These are phyloP conservation scores for Solanum microdontum DNA, from an alignment of 257 asterid genomes.

Conservation along the genomic window DNA sequence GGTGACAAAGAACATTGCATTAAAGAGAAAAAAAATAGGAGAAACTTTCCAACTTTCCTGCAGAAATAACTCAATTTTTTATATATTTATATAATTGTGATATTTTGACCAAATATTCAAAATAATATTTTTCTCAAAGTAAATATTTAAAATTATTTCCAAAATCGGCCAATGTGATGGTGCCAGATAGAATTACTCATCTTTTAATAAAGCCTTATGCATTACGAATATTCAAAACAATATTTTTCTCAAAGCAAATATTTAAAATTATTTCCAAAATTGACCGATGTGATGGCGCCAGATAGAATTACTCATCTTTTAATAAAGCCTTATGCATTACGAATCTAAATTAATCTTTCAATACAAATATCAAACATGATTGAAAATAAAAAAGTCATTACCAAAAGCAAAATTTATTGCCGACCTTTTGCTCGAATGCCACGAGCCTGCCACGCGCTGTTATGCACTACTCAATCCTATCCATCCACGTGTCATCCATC, in stretches of 20 bases:
- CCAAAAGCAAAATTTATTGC: neutral
- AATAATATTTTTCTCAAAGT: too few relatives aligned
- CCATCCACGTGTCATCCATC: neutral
- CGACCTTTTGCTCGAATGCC: neutral
- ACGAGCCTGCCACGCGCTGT: neutral
- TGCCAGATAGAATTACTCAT: too few relatives aligned
- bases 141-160: neutral
- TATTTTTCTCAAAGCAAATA: neutral
- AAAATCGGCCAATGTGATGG: too few relatives aligned
- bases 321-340: rapidly evolving
- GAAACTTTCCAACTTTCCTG: neutral
- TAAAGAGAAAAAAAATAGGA: neutral
- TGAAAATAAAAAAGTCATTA: neutral
- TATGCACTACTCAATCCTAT: neutral
- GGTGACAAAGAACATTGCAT: neutral
- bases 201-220: too few relatives aligned
- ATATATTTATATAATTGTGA: neutral
- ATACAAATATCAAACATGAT: too few relatives aligned
- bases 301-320: too few relatives aligned
- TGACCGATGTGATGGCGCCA: rapidly evolving
- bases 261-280: neutral
- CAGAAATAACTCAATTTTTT: neutral
- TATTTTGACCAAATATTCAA: neutral
- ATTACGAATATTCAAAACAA: too few relatives aligned
- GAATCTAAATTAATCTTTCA: too few relatives aligned